Percentiles rank a stretch among this genome's conserved stretches.
These are phyloP conservation scores for Talaromyces sp. DNA, from an alignment of 2,329 filamentous ascomycete species.

Conservation along the genomic window DNA sequence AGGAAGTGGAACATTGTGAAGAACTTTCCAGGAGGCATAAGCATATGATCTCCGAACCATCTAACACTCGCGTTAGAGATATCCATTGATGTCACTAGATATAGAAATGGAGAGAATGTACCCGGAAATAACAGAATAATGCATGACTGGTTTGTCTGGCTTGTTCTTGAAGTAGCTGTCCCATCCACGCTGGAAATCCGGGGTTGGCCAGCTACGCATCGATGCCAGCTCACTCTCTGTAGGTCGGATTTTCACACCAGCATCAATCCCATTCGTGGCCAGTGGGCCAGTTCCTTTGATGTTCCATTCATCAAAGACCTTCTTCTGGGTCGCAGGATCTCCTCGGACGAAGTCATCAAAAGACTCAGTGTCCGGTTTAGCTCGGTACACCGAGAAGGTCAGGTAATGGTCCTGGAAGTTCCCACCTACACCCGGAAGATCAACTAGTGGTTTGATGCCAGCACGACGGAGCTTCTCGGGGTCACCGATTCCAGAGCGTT, in stretches of 20 bases:
- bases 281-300: slow-evolving; percentile 72
- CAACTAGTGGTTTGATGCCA: slow-evolving; percentile 64
- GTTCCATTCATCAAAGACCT: slow-evolving; percentile 72
- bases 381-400: slow-evolving; percentile 65
- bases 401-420: slow-evolving; percentile 77
- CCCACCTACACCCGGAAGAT: slow-evolving; percentile 67
- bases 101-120: not conserved
- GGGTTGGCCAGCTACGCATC: slow-evolving; percentile 69
- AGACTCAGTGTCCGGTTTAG: slow-evolving; percentile 69
- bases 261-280: slow-evolving; percentile 74
- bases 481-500: slow-evolving; percentile 70
- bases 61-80: not conserved
- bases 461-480: slow-evolving; percentile 64
- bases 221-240: slow-evolving; percentile 61
- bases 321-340: slow-evolving; percentile 66
- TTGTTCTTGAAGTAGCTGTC: slow-evolving; percentile 80
- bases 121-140: slow-evolving; percentile 71
- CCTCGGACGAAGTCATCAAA: slow-evolving; percentile 78
- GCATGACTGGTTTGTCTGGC: slow-evolving; percentile 82
- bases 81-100: not conserved
- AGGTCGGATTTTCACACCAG: slow-evolving; percentile 72
- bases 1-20: slow-evolving; percentile 82
- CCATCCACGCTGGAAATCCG: slow-evolving; percentile 70
- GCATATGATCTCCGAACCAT: slow-evolving; percentile 47
- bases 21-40: slow-evolving; percentile 70